These are phyloP conservation scores for Fusarium sp. DNA, from an alignment of 2,329 filamentous ascomycete genomes.

Conservation along the genomic window DNA sequence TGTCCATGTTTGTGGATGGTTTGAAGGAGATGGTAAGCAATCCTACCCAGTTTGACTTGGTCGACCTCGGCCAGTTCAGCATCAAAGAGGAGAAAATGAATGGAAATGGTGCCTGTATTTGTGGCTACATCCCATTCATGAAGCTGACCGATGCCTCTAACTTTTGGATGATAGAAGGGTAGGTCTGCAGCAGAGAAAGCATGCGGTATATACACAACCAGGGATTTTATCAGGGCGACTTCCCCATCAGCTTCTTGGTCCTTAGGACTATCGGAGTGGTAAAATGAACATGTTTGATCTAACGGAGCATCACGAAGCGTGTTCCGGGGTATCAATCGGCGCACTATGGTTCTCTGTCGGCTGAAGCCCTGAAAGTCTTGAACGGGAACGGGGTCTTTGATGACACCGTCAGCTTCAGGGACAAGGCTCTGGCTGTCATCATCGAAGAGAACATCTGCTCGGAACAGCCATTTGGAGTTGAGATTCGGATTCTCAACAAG, in stretches of 20 bases:
- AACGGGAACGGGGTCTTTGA: neutral
- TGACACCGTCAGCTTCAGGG: neutral
- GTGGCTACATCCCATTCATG: constrained; percentile 71
- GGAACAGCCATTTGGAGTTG: constrained; percentile 82
- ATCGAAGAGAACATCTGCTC: constrained; percentile 77
- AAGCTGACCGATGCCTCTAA: constrained; percentile 80
- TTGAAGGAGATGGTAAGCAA: constrained; percentile 75
- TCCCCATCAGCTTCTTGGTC: constrained; percentile 32
- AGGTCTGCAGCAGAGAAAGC: constrained; percentile 70
- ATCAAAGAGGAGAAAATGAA: constrained; percentile 70
- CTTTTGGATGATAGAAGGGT: constrained; percentile 89
- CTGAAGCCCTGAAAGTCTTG: constrained; percentile 45
- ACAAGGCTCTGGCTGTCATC: constrained; percentile 42
- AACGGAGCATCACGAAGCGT: constrained; percentile 79
- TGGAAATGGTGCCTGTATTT: constrained; percentile 65
- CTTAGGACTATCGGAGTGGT: constrained; percentile 53
- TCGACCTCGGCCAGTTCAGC: constrained; percentile 35
- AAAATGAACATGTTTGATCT: constrained; percentile 86
- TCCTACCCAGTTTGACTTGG: constrained; percentile 70
- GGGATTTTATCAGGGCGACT: constrained; percentile 49
- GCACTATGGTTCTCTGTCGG: constrained; percentile 75
- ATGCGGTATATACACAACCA: constrained; percentile 84
- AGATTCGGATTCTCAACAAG: constrained; percentile 84
- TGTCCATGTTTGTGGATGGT: constrained; percentile 81
- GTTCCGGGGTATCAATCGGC: constrained; percentile 86